Conservation (phyloP, 2,329 filamentous ascomycete genomes). For the Fusarium nygamai region DNA sequence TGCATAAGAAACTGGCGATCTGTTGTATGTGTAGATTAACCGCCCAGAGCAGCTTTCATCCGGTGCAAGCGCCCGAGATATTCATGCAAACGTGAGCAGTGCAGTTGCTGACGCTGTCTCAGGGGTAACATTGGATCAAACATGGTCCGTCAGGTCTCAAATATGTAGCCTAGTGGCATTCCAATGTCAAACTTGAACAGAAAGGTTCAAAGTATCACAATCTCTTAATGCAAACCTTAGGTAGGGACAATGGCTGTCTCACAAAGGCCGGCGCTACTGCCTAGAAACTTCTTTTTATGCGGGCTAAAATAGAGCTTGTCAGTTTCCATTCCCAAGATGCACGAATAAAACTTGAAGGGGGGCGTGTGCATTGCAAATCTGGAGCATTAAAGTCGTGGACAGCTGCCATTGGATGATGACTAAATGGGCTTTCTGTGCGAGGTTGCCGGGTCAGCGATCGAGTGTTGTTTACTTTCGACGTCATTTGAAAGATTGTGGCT, state of each 20-base stretch:
- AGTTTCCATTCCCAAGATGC: slow-evolving; percentile 9
- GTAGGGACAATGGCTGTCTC: background rate
- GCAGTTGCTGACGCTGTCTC: background rate
- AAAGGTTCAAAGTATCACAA: background rate
- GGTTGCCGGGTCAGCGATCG: slow-evolving; percentile 41
- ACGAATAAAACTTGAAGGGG: slow-evolving; percentile 11
- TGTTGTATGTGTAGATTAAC: background rate
- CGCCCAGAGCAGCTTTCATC: background rate
- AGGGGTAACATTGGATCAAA: background rate
- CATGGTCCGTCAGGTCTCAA: slow-evolving; percentile 1
- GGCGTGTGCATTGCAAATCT: slow-evolving; percentile 21
- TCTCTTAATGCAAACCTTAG: background rate
- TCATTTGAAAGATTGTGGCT: slow-evolving; percentile 37
- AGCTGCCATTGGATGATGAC: slow-evolving; percentile 26
- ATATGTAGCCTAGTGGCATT: slow-evolving; percentile 1
- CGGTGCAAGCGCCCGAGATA: slow-evolving; percentile 1
- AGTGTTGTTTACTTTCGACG: slow-evolving; percentile 47
- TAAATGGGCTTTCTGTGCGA: background rate
- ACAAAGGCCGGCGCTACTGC: background rate
- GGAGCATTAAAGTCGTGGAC: slow-evolving; percentile 28
- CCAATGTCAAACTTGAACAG: background rate
- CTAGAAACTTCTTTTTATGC: slow-evolving; percentile 14
- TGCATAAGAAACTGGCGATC: slow-evolving; percentile 9
- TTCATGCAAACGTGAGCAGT: slow-evolving; percentile 4
- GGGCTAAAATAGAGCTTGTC: slow-evolving; percentile 9